Evolutionary conservation across 2,329 filamentous ascomycete genomes (phyloP).

Genomic region (Blastomyces silverae): DNA sequence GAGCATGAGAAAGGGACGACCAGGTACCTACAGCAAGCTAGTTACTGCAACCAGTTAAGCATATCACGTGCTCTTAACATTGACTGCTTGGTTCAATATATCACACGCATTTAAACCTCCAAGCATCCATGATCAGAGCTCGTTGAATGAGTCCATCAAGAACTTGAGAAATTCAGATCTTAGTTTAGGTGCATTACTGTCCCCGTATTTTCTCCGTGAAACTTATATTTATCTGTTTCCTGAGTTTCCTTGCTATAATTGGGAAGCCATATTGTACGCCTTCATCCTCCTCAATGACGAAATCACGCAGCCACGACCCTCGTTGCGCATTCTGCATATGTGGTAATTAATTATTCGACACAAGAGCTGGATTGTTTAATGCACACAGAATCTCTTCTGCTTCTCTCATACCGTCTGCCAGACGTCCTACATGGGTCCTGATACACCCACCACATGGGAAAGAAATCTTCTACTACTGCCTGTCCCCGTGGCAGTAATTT

Average conservation of each 20-base stretch:
- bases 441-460: neutral
- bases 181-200: neutral
- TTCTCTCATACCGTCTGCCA: neutral
- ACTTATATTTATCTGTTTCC: neutral
- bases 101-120: neutral
- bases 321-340: neutral
- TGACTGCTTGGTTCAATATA: neutral
- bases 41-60: too few relatives aligned
- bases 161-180: neutral
- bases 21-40: too few relatives aligned
- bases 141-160: neutral
- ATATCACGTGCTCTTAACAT: too few relatives aligned
- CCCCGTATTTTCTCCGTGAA: neutral
- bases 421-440: slow-evolving; percentile 1
- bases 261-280: neutral
- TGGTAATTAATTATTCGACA: too few relatives aligned
- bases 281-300: neutral
- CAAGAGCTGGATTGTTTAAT: neutral
- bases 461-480: neutral
- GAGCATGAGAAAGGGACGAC: too few relatives aligned
- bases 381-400: neutral
- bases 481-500: slow-evolving; percentile 3
- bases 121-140: neutral
- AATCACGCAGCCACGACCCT: neutral
- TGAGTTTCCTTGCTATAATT: neutral